Percentiles rank a stretch among this genome's conserved stretches.
These are phyloP conservation scores for Mychonastes homosphaera DNA, from an alignment of 139 green algal species.

Conservation along the genomic window DNA sequence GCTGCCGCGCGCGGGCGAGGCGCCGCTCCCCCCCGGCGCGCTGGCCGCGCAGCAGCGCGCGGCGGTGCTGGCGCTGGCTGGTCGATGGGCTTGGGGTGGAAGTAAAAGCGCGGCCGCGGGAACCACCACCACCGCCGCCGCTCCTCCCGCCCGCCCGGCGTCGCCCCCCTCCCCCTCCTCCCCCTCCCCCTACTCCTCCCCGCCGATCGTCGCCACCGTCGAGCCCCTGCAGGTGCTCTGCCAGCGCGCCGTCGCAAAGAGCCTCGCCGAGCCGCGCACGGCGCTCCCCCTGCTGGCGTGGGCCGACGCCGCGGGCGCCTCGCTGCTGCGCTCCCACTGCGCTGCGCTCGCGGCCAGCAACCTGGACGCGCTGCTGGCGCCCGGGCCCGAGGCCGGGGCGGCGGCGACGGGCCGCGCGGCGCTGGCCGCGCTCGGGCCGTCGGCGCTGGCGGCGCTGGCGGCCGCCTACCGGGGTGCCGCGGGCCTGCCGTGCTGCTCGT, in stretches of 20 bases:
- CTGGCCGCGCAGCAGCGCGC: not conserved
- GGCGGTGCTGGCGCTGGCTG: not conserved
- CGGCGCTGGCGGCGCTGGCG: constrained; percentile 42
- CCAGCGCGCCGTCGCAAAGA: constrained; percentile 47
- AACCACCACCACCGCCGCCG: not conserved
- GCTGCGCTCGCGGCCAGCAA: constrained; percentile 54
- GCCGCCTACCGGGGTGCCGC: not conserved
- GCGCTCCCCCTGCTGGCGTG: constrained; percentile 60
- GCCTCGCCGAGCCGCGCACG: constrained; percentile 68
- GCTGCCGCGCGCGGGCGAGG: constrained; percentile 20
- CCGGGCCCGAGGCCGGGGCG: too few species aligned
- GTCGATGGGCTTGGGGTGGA: not conserved
- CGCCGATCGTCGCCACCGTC: too few species aligned
- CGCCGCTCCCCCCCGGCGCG: not conserved
- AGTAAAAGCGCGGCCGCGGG: not conserved
- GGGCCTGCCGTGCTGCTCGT: not conserved
- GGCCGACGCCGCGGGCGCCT: constrained; percentile 50
- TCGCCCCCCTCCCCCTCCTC: not conserved
- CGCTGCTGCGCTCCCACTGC: constrained; percentile 56
- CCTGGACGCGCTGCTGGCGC: constrained; percentile 56
- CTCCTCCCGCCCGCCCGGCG: not conserved
- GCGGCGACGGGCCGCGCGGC: constrained; percentile 23
- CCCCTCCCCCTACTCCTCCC: too few species aligned
- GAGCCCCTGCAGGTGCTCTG: constrained; percentile 58
- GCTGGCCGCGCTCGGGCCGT: constrained; percentile 43